phyloP scores from a whole-genome alignment of 2,329 filamentous ascomycete species.

The Pestalotiopsis sp. region DNA sequence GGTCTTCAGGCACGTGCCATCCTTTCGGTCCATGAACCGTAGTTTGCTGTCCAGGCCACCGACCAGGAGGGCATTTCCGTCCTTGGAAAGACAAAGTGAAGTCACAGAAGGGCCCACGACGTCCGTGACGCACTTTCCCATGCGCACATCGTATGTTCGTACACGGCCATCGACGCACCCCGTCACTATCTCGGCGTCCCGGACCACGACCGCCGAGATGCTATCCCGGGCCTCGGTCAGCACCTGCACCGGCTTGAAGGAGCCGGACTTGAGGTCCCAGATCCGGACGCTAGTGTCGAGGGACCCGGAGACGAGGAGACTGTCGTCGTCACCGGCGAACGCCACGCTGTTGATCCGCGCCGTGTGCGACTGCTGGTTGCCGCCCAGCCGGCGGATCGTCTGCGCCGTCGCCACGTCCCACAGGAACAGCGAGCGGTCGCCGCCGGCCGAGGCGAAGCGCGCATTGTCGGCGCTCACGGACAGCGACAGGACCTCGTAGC shows the following conservation, averaged over 20 bases:
- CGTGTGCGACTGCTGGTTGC: slow-evolving; percentile 16
- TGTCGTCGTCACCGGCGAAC: slow-evolving; percentile 78
- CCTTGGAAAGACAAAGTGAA: slow-evolving; percentile 70
- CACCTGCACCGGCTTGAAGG: slow-evolving; percentile 69
- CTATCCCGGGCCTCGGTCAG: slow-evolving; percentile 75
- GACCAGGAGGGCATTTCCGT: slow-evolving; percentile 75
- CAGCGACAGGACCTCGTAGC: slow-evolving; percentile 87
- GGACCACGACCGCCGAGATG: slow-evolving; percentile 54
- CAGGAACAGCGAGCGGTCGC: slow-evolving; percentile 87
- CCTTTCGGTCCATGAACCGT: slow-evolving; percentile 78
- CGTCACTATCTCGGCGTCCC: slow-evolving; percentile 63
- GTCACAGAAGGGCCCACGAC: slow-evolving; percentile 75
- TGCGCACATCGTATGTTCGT: slow-evolving; percentile 80
- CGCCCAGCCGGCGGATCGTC: slow-evolving; percentile 74
- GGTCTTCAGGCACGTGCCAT: slow-evolving; percentile 72
- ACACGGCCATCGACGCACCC: slow-evolving; percentile 87
- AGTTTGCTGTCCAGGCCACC: slow-evolving; percentile 76
- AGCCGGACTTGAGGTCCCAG: slow-evolving; percentile 68
- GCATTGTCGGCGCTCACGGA: slow-evolving; percentile 77
- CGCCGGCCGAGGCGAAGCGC: slow-evolving; percentile 83
- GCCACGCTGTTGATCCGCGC: slow-evolving; percentile 48
- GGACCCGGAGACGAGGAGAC: slow-evolving; percentile 72
- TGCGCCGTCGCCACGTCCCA: slow-evolving; percentile 89
- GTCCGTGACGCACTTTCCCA: slow-evolving; percentile 72
- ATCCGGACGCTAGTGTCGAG: slow-evolving; percentile 77